Conservation (phyloP, 805 yeast species). For the Blastobotrys parvus region DNA sequence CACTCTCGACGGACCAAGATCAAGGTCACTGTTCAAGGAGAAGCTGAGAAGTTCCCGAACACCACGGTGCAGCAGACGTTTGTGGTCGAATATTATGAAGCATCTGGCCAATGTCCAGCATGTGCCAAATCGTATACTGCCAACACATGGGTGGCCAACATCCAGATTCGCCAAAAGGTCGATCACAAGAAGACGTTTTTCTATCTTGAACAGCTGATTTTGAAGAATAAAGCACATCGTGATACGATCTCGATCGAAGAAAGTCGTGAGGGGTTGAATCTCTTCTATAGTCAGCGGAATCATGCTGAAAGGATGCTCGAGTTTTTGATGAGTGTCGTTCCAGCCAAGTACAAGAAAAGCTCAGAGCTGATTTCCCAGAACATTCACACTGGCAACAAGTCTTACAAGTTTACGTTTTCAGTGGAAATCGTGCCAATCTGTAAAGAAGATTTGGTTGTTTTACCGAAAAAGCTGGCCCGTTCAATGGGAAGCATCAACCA, state of each 20-base stretch:
- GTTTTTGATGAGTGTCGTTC: constrained; percentile 76
- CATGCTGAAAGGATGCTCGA: constrained; percentile 94
- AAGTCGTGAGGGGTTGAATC: constrained; percentile 88
- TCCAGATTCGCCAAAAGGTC: constrained; percentile 96
- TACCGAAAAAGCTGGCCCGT: constrained; percentile 81
- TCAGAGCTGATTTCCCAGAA: constrained; percentile 89
- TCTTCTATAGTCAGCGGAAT: constrained; percentile 77
- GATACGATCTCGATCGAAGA: constrained; percentile 93
- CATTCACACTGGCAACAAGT: constrained; percentile 81
- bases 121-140: constrained; percentile 97
- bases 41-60: constrained; percentile 65
- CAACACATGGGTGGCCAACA: constrained; percentile 96
- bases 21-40: constrained; percentile 92
- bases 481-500: constrained; percentile 76
- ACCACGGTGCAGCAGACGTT: constrained; percentile 90
- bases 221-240: constrained; percentile 86
- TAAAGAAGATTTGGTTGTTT: constrained; percentile 88
- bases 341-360: constrained; percentile 72
- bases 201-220: constrained; percentile 88
- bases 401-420: constrained; percentile 85
- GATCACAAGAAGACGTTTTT: constrained; percentile 94
- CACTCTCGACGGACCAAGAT: constrained; percentile 92
- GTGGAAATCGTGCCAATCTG: constrained; percentile 94
- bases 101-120: constrained; percentile 96
- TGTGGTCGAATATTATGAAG: constrained; percentile 87